Evolutionary conservation across 345 rosid species (phyloP).

Genomic region (Salix viminalis): DNA sequence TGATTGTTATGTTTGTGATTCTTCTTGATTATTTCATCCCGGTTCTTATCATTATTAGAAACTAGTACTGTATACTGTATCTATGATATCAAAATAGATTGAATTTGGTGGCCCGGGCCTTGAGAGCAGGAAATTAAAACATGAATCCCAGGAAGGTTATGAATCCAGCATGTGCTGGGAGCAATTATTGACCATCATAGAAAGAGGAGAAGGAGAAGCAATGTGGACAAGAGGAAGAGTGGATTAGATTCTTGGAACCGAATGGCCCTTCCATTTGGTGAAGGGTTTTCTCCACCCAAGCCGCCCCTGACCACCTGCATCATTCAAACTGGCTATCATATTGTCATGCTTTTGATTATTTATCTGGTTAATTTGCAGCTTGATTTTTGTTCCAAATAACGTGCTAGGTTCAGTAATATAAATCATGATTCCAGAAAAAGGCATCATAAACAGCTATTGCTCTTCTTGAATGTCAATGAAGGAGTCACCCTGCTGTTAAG

Average conservation of each 20-base stretch:
- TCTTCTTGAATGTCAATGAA: background rate
- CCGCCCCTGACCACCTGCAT: conserved; percentile 91
- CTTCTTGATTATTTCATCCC: too few species aligned
- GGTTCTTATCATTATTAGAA: too few species aligned
- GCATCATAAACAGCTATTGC: background rate
- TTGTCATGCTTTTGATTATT: background rate
- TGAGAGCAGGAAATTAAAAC: background rate
- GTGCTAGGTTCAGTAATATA: conserved; percentile 6
- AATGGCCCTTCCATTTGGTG: conserved; percentile 76
- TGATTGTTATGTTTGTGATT: too few species aligned
- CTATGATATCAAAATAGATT: background rate
- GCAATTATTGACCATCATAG: background rate
- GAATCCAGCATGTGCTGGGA: background rate
- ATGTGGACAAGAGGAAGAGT: background rate
- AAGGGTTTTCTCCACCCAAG: conserved; percentile 79
- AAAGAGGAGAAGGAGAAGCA: background rate
- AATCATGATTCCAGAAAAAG: background rate
- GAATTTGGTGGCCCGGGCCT: background rate
- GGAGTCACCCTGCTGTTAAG: conserved; percentile 76
- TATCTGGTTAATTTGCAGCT: background rate
- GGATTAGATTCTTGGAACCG: conserved; percentile 5
- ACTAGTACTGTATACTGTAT: too few species aligned
- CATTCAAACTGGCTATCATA: background rate
- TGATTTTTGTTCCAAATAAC: background rate
- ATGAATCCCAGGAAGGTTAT: background rate